Evolutionary conservation across 331 rosid genomes (phyloP).

Genomic region (Quercus phellos): DNA sequence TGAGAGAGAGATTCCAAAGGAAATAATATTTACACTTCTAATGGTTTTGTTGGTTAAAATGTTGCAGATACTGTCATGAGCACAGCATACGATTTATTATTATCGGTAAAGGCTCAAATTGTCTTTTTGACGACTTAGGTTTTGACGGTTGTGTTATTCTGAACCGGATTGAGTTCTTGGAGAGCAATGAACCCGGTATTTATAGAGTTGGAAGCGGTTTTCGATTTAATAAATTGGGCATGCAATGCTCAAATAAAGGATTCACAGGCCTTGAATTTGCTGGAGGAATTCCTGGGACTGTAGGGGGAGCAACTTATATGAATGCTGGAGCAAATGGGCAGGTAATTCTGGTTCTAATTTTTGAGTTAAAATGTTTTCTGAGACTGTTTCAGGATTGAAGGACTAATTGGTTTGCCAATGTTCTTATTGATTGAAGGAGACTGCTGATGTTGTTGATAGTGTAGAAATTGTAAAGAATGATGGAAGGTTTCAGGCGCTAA

Average conservation of each 20-base stretch:
- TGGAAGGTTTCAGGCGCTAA: constrained; percentile 13
- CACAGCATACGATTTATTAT: constrained; percentile 20
- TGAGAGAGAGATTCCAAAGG: no score
- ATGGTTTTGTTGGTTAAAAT: background rate
- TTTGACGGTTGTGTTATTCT: constrained; percentile 33
- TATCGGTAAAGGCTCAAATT: constrained; percentile 34
- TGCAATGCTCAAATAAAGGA: constrained; percentile 30
- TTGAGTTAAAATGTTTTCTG: background rate
- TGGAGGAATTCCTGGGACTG: constrained; percentile 33
- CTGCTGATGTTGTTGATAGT: constrained; percentile 19
- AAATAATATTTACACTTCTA: no score
- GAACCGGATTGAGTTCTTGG: constrained; percentile 30
- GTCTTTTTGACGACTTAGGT: constrained; percentile 30
- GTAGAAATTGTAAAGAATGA: constrained; percentile 19
- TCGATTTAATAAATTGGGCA: constrained; percentile 15
- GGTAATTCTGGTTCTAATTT: background rate
- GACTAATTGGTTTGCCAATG: background rate
- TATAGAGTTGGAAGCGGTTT: constrained; percentile 36
- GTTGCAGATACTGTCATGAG: constrained; percentile 27
- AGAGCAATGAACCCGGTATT: constrained; percentile 6
- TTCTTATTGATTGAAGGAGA: constrained; percentile 1
- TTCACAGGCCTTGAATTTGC: constrained; percentile 30
- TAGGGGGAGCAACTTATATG: constrained; percentile 31
- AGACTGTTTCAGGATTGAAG: background rate
- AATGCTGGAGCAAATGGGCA: constrained; percentile 40